Evolutionary conservation across 768 basidiomycete species (phyloP), one percentile per base, ranked within the genome.

Genomic region (Boletus subparvulus): DNA sequence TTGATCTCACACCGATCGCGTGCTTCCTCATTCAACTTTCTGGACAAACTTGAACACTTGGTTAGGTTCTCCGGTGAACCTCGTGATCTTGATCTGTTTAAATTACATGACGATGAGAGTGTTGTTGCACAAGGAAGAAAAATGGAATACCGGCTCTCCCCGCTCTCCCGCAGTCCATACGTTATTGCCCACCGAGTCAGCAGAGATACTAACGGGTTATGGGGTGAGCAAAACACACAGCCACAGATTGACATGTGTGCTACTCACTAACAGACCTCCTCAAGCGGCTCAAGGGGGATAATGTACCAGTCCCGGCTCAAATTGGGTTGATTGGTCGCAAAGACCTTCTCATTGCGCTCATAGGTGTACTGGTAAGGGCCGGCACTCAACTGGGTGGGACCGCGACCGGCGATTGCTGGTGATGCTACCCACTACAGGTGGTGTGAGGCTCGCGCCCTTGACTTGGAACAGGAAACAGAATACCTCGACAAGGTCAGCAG

Each of bases 401-500:
- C 55, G 2, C 42, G 19, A 7, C n/a, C 30, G 5, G 10, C 12
- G 24, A 51, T 37, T 4, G 44, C 4, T 17, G n/a, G 42, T 24
- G 3, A 30, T 26, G 47, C 35, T 1, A 17, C 6, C 54, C 54
- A 55, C 55, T 56, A 19, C 24, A 19, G n/a, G 6, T 6, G 9
- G 10, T 14, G 39, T 54, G 14, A 54, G 39, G 24, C 32, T 47
- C 8, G 13, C 32, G 7, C 4, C 2, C 8, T n/a, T 14, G 3
- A 17, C 9, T 9, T 2, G 9, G 12, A 17, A 21, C 14, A 17
- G 5, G 42, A 30, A 39, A 45, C 14, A 24, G 2, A 17, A 44
- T 50, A 58, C 57, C 32, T 49, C 24, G 48, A 49, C 14, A 10
- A 50, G 43, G 19, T 58, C 53, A 17, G 28, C 48, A 4, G 1